Conservation (phyloP, 2,329 filamentous ascomycete species). For the Calonectria pseudoreteaudii region DNA sequence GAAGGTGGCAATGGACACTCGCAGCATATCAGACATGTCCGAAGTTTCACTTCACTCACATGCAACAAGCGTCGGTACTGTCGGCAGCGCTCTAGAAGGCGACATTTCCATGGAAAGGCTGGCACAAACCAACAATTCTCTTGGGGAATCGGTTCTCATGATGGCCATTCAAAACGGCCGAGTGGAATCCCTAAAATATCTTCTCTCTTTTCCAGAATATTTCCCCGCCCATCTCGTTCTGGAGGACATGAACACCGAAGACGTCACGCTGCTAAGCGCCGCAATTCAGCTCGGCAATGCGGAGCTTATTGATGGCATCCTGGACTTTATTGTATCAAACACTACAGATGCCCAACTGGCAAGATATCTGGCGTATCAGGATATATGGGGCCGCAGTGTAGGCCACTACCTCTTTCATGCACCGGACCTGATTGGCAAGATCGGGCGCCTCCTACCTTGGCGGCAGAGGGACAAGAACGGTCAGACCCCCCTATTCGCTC, state of each 20-base stretch:
- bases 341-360: constrained; percentile 67
- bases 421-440: constrained; percentile 80
- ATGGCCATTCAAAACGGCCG: constrained; percentile 84
- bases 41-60: constrained; percentile 85
- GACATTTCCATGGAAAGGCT: constrained; percentile 87
- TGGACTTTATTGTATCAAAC: constrained; percentile 75
- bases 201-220: constrained; percentile 81
- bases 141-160: constrained; percentile 88
- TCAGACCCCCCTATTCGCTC: constrained; percentile 95
- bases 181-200: constrained; percentile 79
- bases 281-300: constrained; percentile 87
- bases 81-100: constrained; percentile 80
- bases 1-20: constrained; percentile 88
- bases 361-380: constrained; percentile 80
- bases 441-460: constrained; percentile 88
- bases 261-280: constrained; percentile 88
- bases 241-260: constrained; percentile 88
- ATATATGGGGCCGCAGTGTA: constrained; percentile 86
- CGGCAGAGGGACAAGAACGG: constrained; percentile 93
- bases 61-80: constrained; percentile 81
- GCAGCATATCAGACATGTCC: constrained; percentile 89
- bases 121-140: constrained; percentile 75
- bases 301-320: constrained; percentile 79
- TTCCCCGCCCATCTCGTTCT: constrained; percentile 79
- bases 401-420: constrained; percentile 98